Percentiles rank a stretch among this genome's conserved stretches.
Evolutionary conservation across 139 green algal genomes (phyloP).

Genomic region (Chlorella sp.): DNA sequence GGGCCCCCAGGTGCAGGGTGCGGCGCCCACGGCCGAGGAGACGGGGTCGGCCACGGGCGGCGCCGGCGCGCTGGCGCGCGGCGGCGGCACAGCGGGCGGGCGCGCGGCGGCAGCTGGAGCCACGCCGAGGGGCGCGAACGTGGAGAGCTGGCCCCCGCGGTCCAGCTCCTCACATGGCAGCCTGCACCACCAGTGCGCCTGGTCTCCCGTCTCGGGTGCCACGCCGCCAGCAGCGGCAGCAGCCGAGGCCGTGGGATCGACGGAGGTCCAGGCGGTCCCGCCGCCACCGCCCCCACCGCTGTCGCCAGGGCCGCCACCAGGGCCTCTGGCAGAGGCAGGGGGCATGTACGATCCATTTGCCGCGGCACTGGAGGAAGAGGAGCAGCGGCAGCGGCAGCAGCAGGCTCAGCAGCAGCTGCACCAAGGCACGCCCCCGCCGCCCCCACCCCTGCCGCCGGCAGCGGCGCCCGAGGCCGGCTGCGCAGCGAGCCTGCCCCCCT

Average conservation of each 20-base stretch:
- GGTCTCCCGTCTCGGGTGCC: too few species aligned
- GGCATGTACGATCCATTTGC: background rate
- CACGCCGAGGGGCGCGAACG: background rate
- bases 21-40: background rate
- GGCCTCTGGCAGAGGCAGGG: background rate
- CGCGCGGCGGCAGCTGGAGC: background rate
- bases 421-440: background rate
- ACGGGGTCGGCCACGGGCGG: too few species aligned
- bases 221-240: background rate
- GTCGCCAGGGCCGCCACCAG: background rate
- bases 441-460: background rate
- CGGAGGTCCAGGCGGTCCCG: background rate
- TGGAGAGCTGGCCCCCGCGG: too few species aligned
- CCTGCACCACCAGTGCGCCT: too few species aligned
- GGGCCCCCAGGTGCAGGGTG: too few species aligned
- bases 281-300: background rate
- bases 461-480: too few species aligned
- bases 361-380: background rate
- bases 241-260: background rate
- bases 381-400: background rate
- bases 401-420: background rate
- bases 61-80: background rate
- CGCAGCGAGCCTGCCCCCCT: too few species aligned
- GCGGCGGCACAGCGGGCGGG: background rate
- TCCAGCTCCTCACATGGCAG: too few species aligned